These are phyloP conservation scores for Mentha longifolia DNA, from an alignment of 257 asterid species.

Conservation along the genomic window DNA sequence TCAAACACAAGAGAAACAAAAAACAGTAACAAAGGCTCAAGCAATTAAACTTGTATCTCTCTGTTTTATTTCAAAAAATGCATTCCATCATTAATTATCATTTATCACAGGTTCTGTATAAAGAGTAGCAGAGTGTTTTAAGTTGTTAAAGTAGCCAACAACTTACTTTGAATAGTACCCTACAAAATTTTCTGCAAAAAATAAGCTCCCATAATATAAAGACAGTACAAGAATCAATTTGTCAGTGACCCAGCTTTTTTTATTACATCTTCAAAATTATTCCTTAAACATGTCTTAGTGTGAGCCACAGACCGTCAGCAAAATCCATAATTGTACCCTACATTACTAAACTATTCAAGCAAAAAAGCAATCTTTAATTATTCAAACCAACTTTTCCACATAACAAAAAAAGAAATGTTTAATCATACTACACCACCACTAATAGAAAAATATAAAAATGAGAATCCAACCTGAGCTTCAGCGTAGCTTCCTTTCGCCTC, in stretches of 20 bases:
- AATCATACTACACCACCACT: not conserved
- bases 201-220: not conserved
- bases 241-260: constrained; percentile 8
- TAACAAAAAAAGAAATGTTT: constrained; percentile 1
- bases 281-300: constrained; percentile 11
- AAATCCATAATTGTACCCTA: constrained; percentile 26
- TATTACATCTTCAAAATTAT: not conserved
- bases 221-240: not conserved
- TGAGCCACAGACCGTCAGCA: not conserved
- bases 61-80: constrained; percentile 10
- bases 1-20: not conserved
- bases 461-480: constrained; percentile 71
- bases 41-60: constrained; percentile 1
- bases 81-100: not conserved
- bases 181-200: not conserved
- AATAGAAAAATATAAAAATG: too few relatives aligned
- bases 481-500: constrained; percentile 91
- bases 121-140: not conserved
- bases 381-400: not conserved
- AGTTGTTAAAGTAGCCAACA: not conserved
- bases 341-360: constrained; percentile 15
- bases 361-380: constrained; percentile 4
- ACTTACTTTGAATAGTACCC: not conserved
- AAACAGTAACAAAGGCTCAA: not conserved
- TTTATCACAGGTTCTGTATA: not conserved